Evolutionary conservation across 2,329 filamentous ascomycete species (phyloP).

Genomic region (Aspergillus ochraceoroseus): DNA sequence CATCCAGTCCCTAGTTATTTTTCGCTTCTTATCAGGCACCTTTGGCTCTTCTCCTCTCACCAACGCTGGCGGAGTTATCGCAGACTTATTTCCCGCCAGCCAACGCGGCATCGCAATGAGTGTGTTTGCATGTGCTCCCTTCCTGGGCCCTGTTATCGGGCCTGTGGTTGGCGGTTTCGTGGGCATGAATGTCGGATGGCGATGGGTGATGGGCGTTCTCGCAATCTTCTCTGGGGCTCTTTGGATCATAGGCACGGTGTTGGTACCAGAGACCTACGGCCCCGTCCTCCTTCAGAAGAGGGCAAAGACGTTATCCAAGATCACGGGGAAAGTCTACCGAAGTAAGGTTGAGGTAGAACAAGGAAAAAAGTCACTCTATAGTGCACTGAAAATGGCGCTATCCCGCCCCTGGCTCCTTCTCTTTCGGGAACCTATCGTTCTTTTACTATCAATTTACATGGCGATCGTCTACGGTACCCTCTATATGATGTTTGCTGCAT

Average conservation of each 20-base stretch:
- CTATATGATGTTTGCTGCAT: too few species aligned
- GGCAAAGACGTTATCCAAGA: too few species aligned
- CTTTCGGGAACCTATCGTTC: too few species aligned
- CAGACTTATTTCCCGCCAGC: slow-evolving; percentile 54
- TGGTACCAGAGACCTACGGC: slow-evolving; percentile 42
- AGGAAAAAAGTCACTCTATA: too few species aligned
- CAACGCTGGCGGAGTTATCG: slow-evolving; percentile 58
- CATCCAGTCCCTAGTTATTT: slow-evolving; percentile 56
- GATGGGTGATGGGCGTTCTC: slow-evolving; percentile 62
- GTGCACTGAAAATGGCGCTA: too few species aligned
- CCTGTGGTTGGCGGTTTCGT: slow-evolving; percentile 65
- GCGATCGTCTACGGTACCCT: too few species aligned
- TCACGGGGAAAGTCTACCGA: too few species aligned
- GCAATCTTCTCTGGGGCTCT: slow-evolving; percentile 59
- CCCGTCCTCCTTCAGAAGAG: slow-evolving; percentile 28
- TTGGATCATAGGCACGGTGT: slow-evolving; percentile 39
- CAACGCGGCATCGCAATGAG: slow-evolving; percentile 56
- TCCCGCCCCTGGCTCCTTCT: too few species aligned
- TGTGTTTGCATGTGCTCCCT: slow-evolving; percentile 60
- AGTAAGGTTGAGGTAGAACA: too few species aligned
- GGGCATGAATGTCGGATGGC: slow-evolving; percentile 60
- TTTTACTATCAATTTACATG: too few species aligned
- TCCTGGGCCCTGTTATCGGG: slow-evolving; percentile 52
- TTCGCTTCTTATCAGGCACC: slow-evolving; percentile 61
- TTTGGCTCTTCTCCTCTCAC: slow-evolving; percentile 60